Base-by-base conservation (phyloP, 495 filamentous ascomycete genomes). In the Penicillium desertorum region DNA sequence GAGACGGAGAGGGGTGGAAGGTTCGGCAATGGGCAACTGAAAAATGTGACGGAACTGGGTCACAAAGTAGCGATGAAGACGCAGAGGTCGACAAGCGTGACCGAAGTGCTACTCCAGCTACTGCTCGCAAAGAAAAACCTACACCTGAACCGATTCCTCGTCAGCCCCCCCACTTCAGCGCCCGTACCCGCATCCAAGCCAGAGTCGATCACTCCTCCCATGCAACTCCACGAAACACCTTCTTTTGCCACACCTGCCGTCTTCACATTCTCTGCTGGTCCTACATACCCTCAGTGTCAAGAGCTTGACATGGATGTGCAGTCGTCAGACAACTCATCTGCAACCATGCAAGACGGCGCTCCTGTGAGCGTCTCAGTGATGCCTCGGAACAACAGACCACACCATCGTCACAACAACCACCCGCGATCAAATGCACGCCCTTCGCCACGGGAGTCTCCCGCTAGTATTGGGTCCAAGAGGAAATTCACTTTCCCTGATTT, bases 1-100 rank as follows among this genome's bases (percentile, higher is more conserved):
- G 78, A 27, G 88, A 92, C 67, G 89, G 90, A 34, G 91, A 94
- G 66, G 91, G 88, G 4, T 90, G 86, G 85, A 80, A 75, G 59
- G 82, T 97, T 25, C 79, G 92, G 59, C 86, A 86, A 71, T 97
- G 92, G 92, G 90, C 86, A 22, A 88, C 86, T 9, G 89, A 94
- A 69, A 81, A 88, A 45, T 74, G 87, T 36, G 87, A 91, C 51
- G 88, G 86, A 25, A 79, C 73, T 29, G 73, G 77, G 36, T 86
- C 91, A 27, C 69, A 66, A 20, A 60, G 41, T 27, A 92, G 88
- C 63, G 91, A 93, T 54, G 90, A 94, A 42, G 91, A 94, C 53
- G 73, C 45, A 10, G 66, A 88, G 48, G 63, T 70, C 30, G 79
- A 82, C 36, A 82, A 78, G 70, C 71, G 83, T 79, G 65, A 75